Conservation (phyloP, 106 monocot genomes). For the Platanthera guangdongensis region DNA sequence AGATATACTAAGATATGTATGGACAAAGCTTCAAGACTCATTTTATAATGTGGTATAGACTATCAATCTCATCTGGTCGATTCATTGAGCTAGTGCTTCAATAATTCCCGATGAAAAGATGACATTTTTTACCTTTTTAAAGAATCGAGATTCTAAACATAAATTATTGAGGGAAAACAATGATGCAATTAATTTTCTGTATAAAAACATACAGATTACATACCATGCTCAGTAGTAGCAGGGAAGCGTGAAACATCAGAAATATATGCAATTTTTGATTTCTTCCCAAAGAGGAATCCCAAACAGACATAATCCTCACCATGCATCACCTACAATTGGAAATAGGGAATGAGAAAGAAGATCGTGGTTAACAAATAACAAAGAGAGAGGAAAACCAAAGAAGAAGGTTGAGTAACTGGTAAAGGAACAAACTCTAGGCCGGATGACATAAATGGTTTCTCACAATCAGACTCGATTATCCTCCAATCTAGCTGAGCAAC, state of each 20-base stretch:
- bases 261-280: conserved; percentile 82
- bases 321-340: conserved; percentile 65
- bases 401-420: conserved; percentile 48
- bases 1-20: no score
- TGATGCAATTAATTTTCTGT: not conserved
- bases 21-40: no score
- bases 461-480: conserved; percentile 49
- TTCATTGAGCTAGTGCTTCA: not conserved
- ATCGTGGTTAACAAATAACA: not conserved
- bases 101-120: not conserved
- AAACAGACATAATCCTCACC: conserved; percentile 89
- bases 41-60: no score
- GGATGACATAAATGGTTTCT: conserved; percentile 66
- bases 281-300: conserved; percentile 84
- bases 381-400: conserved; percentile 7
- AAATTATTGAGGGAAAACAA: not conserved
- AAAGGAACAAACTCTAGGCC: conserved; percentile 89
- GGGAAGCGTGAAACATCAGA: conserved; percentile 95
- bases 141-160: not conserved
- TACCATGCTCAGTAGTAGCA: conserved; percentile 72
- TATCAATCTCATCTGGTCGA: not conserved
- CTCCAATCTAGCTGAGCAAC: conserved; percentile 92
- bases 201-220: not conserved
- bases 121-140: not conserved
- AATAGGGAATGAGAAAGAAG: conserved; percentile 4